A percentile compares a stretch with the other conserved stretches of the same genome.
phyloP scores from a whole-genome alignment of 2,329 filamentous ascomycete species.

The Pseudocercospora macadamiae region DNA sequence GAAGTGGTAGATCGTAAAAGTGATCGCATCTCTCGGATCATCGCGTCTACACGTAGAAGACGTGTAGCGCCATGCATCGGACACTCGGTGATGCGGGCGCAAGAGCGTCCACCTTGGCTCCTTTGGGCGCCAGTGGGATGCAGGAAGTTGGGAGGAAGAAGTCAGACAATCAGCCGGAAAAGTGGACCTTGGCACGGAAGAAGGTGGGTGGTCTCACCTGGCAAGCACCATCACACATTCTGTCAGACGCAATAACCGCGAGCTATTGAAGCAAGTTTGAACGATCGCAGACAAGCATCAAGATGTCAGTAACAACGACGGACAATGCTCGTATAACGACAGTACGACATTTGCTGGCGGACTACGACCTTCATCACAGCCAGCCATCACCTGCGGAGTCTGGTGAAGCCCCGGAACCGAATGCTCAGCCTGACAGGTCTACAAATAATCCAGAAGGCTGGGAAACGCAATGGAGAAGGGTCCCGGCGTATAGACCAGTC shows the following conservation, averaged over 20 bases:
- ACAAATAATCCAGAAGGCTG: slow-evolving; percentile 45
- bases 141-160: background rate
- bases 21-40: background rate
- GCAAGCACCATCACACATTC: background rate
- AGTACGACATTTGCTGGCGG: slow-evolving; percentile 44
- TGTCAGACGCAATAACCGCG: background rate
- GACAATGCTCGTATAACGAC: slow-evolving; percentile 43
- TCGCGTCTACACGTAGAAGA: background rate
- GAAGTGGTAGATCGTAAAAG: background rate
- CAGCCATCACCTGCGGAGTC: slow-evolving; percentile 30
- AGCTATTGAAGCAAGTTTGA: background rate
- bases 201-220: background rate
- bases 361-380: slow-evolving; percentile 52
- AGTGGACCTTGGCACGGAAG: background rate
- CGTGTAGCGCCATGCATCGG: background rate
- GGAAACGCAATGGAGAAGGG: slow-evolving; percentile 52
- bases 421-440: slow-evolving; percentile 30
- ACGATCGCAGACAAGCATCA: background rate
- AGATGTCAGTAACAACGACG: slow-evolving; percentile 51
- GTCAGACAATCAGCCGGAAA: background rate
- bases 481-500: slow-evolving; percentile 53
- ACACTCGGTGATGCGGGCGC: background rate
- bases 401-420: slow-evolving; percentile 37
- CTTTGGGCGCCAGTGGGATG: too few relatives aligned
- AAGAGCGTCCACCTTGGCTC: background rate